A percentile compares a stretch with the other conserved stretches of the same genome.
Conservation (phyloP, 441 rosid species). For the Arabidopsis hybrid region DNA sequence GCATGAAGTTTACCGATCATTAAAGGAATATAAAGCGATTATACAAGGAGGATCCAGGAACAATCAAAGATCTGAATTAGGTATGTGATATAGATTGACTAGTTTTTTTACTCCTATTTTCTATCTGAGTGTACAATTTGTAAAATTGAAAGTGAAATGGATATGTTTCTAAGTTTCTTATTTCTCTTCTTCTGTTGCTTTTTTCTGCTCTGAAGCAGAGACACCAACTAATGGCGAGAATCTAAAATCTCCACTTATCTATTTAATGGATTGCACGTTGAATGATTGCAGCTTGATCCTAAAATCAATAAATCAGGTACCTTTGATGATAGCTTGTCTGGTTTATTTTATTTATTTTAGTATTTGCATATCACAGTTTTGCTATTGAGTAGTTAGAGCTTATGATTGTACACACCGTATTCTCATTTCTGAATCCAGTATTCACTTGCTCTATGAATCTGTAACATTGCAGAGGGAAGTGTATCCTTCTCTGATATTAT, state of each 20-base stretch:
- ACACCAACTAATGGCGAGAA: conserved; percentile 46
- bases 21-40: conserved; percentile 59
- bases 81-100: conserved; percentile 40
- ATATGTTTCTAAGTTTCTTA: not conserved
- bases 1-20: conserved; percentile 80
- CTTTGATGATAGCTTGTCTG: conserved; percentile 32
- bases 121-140: not conserved
- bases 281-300: conserved; percentile 88
- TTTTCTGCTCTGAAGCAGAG: conserved; percentile 54
- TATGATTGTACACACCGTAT: not conserved
- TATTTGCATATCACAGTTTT: conserved; percentile 20
- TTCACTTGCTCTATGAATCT: conserved; percentile 23
- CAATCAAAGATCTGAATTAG: conserved; percentile 50
- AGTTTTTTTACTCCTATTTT: conserved; percentile 7
- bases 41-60: conserved; percentile 52
- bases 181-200: conserved; percentile 3
- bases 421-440: conserved; percentile 15
- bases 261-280: conserved; percentile 88
- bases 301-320: conserved; percentile 72
- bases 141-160: not conserved
- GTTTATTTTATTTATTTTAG: conserved; percentile 14
- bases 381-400: not conserved
- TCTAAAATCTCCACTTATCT: conserved; percentile 67
- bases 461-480: conserved; percentile 72
- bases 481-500: conserved; percentile 81